Evolutionary conservation across 495 filamentous ascomycete species (phyloP), one percentile per base, ranked within the genome.

Genomic region (Penicillium bovifimosum): DNA sequence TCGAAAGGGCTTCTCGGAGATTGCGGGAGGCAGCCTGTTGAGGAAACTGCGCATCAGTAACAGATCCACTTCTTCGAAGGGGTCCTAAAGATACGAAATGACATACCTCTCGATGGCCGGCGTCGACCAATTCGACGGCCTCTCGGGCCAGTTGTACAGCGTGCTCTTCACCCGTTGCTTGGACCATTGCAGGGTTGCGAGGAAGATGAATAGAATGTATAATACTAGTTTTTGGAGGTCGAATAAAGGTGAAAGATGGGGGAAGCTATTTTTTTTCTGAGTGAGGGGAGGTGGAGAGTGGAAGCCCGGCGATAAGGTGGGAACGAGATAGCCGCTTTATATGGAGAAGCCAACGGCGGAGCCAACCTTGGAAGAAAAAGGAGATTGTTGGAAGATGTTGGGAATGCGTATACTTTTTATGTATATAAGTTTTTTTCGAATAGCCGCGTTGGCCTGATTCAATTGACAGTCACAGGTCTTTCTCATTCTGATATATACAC

Each of bases 1-100:
- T 69, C n/a, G 76, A 76, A 47, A 79, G 72, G 18, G 84, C 84
- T 71, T 86, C 80, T 66, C 80, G 76, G 38, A 87, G 71, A 44
- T 77, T 78, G 47, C 80, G 73, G 33, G 77, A 75, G 24, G 79
- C 81, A 41, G 77, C 79, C 81, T 85, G 56, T 46, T 14, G 18
- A 41, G 26, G 28, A 17, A 38, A 31, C 1, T 29, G 27, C 7
- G 7, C 27, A 20, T 28, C 29, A 38, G 18, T 41, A 20, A 32
- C 10, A 29, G 8, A 24, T 17, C 33, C 35, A 29, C 42, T 45
- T 33, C 9, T 20, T 18, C 14, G 26, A 18, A 20, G 33, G 10
- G 28, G 27, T 33, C 47, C 14, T 14, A 32, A 10, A 17, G 20
- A 32, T 40, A 41, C 4, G 20, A 24, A 10, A 51, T 35, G 45